A percentile compares a stretch with the other conserved stretches of the same genome.
Conservation (phyloP, 2,329 filamentous ascomycete genomes). For the Endocalyx cinctus region DNA sequence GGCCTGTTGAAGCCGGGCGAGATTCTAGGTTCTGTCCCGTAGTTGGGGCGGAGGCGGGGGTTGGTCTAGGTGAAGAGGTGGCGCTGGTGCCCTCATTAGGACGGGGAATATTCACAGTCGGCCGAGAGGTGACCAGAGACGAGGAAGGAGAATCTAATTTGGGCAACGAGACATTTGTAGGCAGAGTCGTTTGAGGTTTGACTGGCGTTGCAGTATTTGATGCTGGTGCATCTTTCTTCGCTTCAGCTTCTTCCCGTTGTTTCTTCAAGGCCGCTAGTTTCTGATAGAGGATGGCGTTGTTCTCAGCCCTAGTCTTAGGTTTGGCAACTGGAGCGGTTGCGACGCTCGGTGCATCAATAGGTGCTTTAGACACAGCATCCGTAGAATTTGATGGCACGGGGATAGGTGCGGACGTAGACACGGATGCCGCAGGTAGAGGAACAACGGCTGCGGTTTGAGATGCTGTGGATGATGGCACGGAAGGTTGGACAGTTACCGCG, state of each 20-base stretch:
- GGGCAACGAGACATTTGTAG: too few species aligned
- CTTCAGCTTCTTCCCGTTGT: constrained; percentile 25
- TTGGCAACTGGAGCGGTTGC: too few species aligned
- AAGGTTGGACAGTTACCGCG: constrained; percentile 12
- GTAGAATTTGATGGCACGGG: neutral
- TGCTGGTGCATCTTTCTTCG: constrained; percentile 10
- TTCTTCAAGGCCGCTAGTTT: constrained; percentile 73
- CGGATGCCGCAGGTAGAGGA: neutral
- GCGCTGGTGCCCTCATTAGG: neutral
- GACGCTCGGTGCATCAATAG: constrained; percentile 18
- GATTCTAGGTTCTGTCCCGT: constrained; percentile 5
- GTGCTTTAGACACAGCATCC: constrained; percentile 1
- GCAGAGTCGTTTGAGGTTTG: too few species aligned
- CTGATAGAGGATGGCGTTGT: constrained; percentile 67
- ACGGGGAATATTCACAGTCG: neutral
- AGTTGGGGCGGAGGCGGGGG: neutral
- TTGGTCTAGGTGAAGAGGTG: neutral
- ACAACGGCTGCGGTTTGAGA: constrained; percentile 3
- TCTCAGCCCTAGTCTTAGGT: constrained; percentile 54
- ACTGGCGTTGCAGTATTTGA: too few species aligned
- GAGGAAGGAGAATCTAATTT: too few species aligned
- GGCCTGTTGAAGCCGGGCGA: constrained; percentile 10
- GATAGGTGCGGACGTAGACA: constrained; percentile 6
- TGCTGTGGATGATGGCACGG: constrained; percentile 9
- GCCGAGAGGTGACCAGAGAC: neutral